Evolutionary conservation across 2,329 filamentous ascomycete species (phyloP).

Genomic region (Talaromyces sp.): DNA sequence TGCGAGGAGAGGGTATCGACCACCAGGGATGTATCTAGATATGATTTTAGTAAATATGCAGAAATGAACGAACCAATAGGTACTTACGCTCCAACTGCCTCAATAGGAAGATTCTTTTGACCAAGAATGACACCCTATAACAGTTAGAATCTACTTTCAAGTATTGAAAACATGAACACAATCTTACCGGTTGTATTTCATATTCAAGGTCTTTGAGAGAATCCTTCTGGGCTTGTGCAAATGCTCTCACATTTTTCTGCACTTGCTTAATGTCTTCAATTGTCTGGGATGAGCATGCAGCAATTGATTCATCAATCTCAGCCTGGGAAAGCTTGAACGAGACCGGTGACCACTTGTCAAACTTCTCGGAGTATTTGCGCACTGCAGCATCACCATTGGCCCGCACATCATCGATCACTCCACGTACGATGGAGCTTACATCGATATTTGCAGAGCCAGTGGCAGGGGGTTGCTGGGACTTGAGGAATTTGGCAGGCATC

Average conservation of each 20-base stretch:
- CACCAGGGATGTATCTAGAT: constrained; percentile 48
- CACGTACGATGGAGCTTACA: constrained; percentile 44
- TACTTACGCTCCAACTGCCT: constrained; percentile 44
- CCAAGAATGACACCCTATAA: constrained; percentile 50
- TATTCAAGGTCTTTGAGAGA: constrained; percentile 51
- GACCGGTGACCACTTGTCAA: constrained; percentile 52
- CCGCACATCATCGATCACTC: constrained; percentile 49
- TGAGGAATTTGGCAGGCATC: not conserved
- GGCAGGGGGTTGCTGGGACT: not conserved
- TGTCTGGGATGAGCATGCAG: constrained; percentile 46
- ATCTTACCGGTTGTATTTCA: constrained; percentile 34
- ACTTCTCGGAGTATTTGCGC: constrained; percentile 50
- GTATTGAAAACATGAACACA: not conserved
- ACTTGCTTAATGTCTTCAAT: constrained; percentile 54
- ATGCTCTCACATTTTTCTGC: constrained; percentile 49
- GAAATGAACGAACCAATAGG: not conserved
- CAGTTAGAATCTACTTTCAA: not conserved
- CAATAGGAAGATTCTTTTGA: constrained; percentile 51
- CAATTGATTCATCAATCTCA: constrained; percentile 48
- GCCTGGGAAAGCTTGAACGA: constrained; percentile 48
- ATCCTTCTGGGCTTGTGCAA: constrained; percentile 48
- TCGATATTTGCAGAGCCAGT: constrained; percentile 8
- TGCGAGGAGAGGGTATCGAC: constrained; percentile 53
- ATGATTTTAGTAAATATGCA: not conserved
- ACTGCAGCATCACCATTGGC: constrained; percentile 50